phyloP scores from a whole-genome alignment of 768 basidiomycete genomes.

The Heimioporus sp. region DNA sequence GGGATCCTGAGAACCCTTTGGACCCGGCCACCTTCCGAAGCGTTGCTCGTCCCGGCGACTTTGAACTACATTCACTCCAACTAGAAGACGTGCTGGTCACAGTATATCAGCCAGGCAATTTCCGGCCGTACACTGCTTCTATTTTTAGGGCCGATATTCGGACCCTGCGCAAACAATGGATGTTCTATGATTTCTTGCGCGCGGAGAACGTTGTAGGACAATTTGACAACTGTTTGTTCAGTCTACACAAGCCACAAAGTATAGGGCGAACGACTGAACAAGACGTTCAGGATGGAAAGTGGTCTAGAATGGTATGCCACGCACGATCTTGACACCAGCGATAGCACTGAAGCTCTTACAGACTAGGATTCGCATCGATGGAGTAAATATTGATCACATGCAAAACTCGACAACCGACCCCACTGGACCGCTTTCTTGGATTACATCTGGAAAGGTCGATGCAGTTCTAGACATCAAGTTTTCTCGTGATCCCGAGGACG shows the following conservation, averaged over 20 bases:
- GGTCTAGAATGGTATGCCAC: conserved; percentile 79
- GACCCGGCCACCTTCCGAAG: conserved; percentile 84
- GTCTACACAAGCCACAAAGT: conserved; percentile 93
- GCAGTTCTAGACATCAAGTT: conserved; percentile 98
- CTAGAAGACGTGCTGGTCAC: conserved; percentile 93
- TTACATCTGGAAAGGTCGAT: conserved; percentile 94
- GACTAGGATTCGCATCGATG: conserved; percentile 96
- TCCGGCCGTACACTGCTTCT: conserved; percentile 88
- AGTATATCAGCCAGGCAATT: conserved; percentile 89
- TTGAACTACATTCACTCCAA: conserved; percentile 85
- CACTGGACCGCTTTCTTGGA: conserved; percentile 91
- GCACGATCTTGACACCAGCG: neutral
- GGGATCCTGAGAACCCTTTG: conserved; percentile 79
- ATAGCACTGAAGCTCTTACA: conserved; percentile 28
- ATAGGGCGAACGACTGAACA: conserved; percentile 88
- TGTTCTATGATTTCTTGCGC: conserved; percentile 88
- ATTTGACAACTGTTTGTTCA: conserved; percentile 96
- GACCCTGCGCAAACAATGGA: conserved; percentile 85
- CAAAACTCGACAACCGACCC: conserved; percentile 79
- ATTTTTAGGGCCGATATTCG: conserved; percentile 92
- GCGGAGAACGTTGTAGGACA: conserved; percentile 97
- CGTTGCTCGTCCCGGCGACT: conserved; percentile 72
- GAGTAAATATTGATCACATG: conserved; percentile 93
- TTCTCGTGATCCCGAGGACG: conserved; percentile 74
- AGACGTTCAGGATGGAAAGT: conserved; percentile 78